Conservation (phyloP, 1,284 basidiomycete genomes). For the Pascua guehoae region DNA sequence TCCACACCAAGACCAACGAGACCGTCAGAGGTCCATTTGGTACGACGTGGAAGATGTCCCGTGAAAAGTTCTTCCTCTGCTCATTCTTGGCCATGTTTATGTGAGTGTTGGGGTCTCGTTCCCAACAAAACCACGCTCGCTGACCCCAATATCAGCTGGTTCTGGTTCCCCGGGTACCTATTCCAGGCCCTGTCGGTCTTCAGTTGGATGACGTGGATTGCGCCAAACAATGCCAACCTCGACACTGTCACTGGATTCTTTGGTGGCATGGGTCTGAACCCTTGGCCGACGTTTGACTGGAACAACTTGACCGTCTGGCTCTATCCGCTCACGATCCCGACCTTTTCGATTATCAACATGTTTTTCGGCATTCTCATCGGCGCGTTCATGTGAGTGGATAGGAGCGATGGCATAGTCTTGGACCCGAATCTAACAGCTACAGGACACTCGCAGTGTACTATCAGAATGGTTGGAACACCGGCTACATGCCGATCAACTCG, state of each 20-base stretch:
- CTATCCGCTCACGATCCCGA: constrained; percentile 27
- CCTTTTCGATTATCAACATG: constrained; percentile 33
- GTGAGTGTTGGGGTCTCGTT: not conserved
- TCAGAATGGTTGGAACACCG: constrained; percentile 33
- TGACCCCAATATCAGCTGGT: constrained; percentile 46
- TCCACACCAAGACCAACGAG: constrained; percentile 34
- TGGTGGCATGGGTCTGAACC: constrained; percentile 33
- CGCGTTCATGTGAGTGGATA: constrained; percentile 17
- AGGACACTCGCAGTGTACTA: constrained; percentile 27
- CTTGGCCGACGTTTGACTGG: constrained; percentile 44
- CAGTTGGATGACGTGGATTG: constrained; percentile 62
- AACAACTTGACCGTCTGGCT: constrained; percentile 12
- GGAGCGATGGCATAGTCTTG: not conserved
- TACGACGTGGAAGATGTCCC: constrained; percentile 28
- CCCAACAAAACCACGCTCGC: constrained; percentile 30
- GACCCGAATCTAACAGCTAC: not conserved
- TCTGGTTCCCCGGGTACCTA: constrained; percentile 50
- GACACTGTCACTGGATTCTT: constrained; percentile 19
- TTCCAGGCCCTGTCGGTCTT: constrained; percentile 55
- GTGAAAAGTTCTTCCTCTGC: constrained; percentile 37
- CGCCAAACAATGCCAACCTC: constrained; percentile 42
- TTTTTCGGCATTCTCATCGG: constrained; percentile 27
- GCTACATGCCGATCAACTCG: constrained; percentile 36
- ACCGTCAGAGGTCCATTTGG: constrained; percentile 32
- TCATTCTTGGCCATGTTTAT: constrained; percentile 30